These are phyloP conservation scores for Penicillium sp. DNA, from an alignment of 2,329 filamentous ascomycete genomes.

Conservation along the genomic window DNA sequence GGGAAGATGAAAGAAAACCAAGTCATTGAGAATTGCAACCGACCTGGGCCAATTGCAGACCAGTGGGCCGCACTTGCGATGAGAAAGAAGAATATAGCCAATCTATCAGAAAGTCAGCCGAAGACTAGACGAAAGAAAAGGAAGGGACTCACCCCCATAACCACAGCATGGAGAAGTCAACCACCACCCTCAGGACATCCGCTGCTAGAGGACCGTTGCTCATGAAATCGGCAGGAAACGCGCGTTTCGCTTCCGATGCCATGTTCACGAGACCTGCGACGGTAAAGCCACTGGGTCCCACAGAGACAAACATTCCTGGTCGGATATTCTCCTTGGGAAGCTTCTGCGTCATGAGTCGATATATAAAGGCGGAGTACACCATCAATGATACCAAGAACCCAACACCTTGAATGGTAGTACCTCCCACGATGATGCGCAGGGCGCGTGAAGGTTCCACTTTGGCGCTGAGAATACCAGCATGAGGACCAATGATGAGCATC, in stretches of 20 bases:
- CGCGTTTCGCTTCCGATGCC: constrained; percentile 50
- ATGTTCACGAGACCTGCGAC: constrained; percentile 60
- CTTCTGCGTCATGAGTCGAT: constrained; percentile 85
- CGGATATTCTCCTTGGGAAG: constrained; percentile 71
- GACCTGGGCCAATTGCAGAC: constrained; percentile 60
- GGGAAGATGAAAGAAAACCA: constrained; percentile 84
- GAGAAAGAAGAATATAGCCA: constrained; percentile 83
- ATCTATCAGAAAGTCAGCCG: constrained; percentile 34
- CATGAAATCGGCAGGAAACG: constrained; percentile 56
- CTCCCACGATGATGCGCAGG: constrained; percentile 58
- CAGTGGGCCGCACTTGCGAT: constrained; percentile 74
- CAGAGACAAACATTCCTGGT: constrained; percentile 81
- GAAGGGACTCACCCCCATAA: constrained; percentile 62
- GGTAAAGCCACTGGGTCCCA: constrained; percentile 72
- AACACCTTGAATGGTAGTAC: constrained; percentile 61
- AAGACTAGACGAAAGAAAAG: not conserved
- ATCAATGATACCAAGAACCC: constrained; percentile 68
- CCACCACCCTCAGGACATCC: constrained; percentile 54
- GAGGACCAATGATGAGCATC: constrained; percentile 71
- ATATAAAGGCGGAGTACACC: constrained; percentile 81
- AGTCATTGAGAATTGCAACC: constrained; percentile 75
- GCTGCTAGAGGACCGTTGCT: constrained; percentile 55
- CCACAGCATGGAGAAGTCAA: constrained; percentile 70
- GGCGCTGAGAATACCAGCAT: constrained; percentile 60
- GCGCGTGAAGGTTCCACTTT: constrained; percentile 46